Evolutionary conservation across 164 flowering plant species (phyloP).

Genomic region (Vitis rupestris): DNA sequence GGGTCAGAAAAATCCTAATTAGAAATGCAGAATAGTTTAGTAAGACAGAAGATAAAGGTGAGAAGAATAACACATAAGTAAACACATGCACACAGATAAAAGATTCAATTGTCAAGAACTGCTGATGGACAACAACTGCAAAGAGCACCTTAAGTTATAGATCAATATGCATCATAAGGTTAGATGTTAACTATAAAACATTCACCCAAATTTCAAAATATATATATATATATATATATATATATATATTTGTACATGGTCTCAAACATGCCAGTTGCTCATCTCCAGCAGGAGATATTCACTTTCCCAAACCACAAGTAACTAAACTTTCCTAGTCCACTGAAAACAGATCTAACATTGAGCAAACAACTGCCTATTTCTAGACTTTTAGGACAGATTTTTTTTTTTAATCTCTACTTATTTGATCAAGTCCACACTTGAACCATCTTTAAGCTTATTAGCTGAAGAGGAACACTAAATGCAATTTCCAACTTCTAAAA

Average conservation of each 20-base stretch:
- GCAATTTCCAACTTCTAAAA: too few species aligned
- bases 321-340: background rate
- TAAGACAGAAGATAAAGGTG: background rate
- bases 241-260: background rate
- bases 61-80: background rate
- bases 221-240: too few species aligned
- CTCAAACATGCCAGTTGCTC: background rate
- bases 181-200: background rate
- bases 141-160: background rate
- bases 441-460: too few species aligned
- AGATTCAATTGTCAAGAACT: background rate
- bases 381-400: background rate
- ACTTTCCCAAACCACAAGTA: background rate
- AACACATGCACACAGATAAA: background rate
- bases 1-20: slow-evolving; percentile 48
- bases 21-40: slow-evolving; percentile 3
- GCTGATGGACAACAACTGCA: background rate
- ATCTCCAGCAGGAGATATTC: background rate
- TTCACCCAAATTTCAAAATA: background rate
- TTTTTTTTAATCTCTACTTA: background rate
- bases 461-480: too few species aligned
- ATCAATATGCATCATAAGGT: background rate
- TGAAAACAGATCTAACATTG: background rate
- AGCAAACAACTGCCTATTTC: background rate
- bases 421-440: too few species aligned